Percentiles rank a stretch among this genome's conserved stretches.
These are phyloP conservation scores for Litsea cubeba DNA, from an alignment of 164 flowering plant genomes.

Conservation along the genomic window DNA sequence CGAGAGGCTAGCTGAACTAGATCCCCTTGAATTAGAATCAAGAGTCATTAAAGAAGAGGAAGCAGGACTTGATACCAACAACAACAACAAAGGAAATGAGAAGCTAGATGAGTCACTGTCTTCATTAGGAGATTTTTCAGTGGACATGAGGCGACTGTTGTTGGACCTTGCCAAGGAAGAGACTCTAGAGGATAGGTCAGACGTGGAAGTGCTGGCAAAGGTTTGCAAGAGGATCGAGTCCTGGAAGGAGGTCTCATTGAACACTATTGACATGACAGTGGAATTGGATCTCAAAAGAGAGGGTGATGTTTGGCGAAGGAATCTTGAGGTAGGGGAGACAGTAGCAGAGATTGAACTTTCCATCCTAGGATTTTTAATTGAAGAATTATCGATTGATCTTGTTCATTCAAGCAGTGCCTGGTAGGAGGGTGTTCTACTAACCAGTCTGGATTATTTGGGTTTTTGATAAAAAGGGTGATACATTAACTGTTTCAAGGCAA, in stretches of 20 bases:
- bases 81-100: neutral
- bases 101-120: neutral
- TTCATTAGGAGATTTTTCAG: neutral
- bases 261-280: neutral
- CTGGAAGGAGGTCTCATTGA: neutral
- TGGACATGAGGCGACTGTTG: conserved; percentile 28
- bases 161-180: conserved; percentile 58
- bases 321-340: neutral
- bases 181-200: conserved; percentile 4
- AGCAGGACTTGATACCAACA: neutral
- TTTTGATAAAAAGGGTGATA: neutral
- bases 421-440: neutral
- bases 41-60: conserved; percentile 42
- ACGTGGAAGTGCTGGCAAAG: conserved; percentile 23
- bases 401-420: neutral
- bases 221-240: neutral
- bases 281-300: neutral
- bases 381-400: neutral
- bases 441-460: neutral
- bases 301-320: neutral
- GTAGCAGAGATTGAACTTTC: neutral
- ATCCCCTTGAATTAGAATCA: conserved; percentile 75
- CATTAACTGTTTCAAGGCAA: no score
- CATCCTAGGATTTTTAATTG: neutral
- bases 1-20: conserved; percentile 65